Evolutionary conservation across 2,329 filamentous ascomycete species (phyloP), one percentile per base, ranked within the genome.

Genomic region (Pochonia chlamydosporia): DNA sequence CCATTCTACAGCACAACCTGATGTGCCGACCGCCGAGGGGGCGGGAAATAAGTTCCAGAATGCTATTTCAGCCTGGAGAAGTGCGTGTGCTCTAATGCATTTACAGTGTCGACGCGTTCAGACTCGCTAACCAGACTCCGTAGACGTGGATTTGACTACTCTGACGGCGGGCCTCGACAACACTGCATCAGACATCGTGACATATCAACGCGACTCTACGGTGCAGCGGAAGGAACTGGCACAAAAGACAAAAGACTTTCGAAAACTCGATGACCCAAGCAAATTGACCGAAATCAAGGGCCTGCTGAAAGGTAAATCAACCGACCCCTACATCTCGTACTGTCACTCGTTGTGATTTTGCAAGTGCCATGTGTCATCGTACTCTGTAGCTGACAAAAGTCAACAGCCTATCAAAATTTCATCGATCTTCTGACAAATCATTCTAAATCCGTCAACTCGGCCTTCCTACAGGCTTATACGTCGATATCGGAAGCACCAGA

Each of bases 191-290:
- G 93, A 97, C 59, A 89, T 99, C 52, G 89, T 97, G 44, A 75
- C 87, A 41, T 90, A 95, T 63, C 95, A 99, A 63, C 82, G 91
- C 58, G 93, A 97, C 66, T 89, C 92, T n/a, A 86, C 96, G 4
- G 85, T 96, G 1, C 92, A 99, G 65, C 81, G 93, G 45, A 99
- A 99, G 64, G 95, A 99, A 51, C 75, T 99, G 18, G 93, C 95
- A n/a, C 91, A 96, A 63, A 97, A 96, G 75, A 99, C 93, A 1
- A 99, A 99, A 62, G 92, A 97, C 59, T 99, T 97, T 58, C 79
- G 91, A 51, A 97, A 96, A 66, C 78, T 95, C 10, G 92, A 97
- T 58, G 90, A 99, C 73, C 73, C 85, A 10, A 81, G 80, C 48
- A 99, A 97, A 67, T 71, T 99, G 46, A 75, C 76, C 5, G 93